Evolutionary conservation across 148 eudicot species (phyloP), one percentile per base, ranked within the genome.

Genomic region (Nepenthes mirabilis): DNA sequence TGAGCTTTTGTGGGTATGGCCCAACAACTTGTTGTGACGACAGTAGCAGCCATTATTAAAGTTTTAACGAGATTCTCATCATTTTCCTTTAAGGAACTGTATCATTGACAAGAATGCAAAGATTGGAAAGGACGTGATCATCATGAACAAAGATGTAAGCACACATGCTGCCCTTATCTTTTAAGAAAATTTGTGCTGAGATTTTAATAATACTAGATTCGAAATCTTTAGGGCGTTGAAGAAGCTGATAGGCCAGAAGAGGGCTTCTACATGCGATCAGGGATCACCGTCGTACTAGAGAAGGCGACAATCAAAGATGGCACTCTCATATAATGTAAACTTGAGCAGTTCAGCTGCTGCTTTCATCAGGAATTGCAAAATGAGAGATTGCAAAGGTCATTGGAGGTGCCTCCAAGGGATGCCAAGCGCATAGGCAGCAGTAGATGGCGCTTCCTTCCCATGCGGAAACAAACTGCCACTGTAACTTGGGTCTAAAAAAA

Each of bases 41-140:
- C 23, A 23, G 4, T 54, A 54, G 34, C 5, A 14, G 5, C 33
- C n/a, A 54, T 4, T 7, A n/a, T 54, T 33, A 5, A 33, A 54
- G 14, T 33, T 5, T 54, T 54, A 6, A 50, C 3, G 53, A 10
- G 13, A 23, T 14, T 50, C 12, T 50, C 13, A 11, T 33, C 34
- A 37, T 54, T 34, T 23, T 23, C 23, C 23, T 23, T 37, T 58
- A 54, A 93, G 99, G 71, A 89, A 82, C 23, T 89, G 97, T 52
- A 93, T 93, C 55, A 86, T 93, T 36, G 99, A 93, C 84, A 93
- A 93, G 81, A 93, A 89, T 60, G 95, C 87, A 11, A 89, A 79
- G 78, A 82, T 93, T 34, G 99, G 99, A 49, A 73, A 78, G 51
- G 70, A 89, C 62, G 99, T 93, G 73, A 62, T 84, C 77, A 93